phyloP scores from a whole-genome alignment of 192 early-diverging fungal species.

The Martensiomyces pterosporus region DNA sequence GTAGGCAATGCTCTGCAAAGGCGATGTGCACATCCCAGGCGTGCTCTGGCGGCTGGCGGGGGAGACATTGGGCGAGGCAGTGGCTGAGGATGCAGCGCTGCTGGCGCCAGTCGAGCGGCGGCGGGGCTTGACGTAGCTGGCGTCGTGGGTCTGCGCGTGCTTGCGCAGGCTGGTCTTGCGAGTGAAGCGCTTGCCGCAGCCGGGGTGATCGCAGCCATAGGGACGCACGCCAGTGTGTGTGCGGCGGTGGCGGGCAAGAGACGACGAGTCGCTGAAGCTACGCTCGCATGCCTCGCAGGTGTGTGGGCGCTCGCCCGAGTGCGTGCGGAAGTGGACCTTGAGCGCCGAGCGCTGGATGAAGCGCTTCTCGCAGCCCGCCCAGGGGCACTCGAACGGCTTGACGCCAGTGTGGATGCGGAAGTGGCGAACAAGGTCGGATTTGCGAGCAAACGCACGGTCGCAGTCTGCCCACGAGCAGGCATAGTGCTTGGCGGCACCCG shows the following conservation, averaged over 20 bases:
- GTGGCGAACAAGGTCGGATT: conserved; percentile 58
- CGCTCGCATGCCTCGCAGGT: conserved; percentile 16
- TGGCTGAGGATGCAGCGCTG: no score
- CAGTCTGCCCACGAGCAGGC: conserved; percentile 30
- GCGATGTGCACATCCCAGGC: no score
- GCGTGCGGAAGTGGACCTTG: conserved; percentile 58
- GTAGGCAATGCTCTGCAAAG: no score
- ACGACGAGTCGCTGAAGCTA: conserved; percentile 23
- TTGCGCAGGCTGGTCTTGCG: conserved; percentile 22
- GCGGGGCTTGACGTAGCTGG: no score
- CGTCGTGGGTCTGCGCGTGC: conserved; percentile 6
- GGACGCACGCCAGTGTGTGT: conserved; percentile 55
- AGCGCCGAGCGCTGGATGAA: conserved; percentile 61
- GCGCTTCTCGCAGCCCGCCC: conserved; percentile 21
- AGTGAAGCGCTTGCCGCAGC: conserved; percentile 19
- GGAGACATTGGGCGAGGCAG: no score
- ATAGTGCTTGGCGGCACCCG: conserved; percentile 3
- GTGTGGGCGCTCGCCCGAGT: conserved; percentile 50
- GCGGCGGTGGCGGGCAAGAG: conserved; percentile 23
- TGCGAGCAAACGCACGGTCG: conserved; percentile 53
- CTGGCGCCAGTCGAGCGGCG: no score
- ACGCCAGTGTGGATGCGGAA: conserved; percentile 51
- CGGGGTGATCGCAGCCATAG: conserved; percentile 53
- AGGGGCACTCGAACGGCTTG: conserved; percentile 18
- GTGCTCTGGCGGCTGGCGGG: no score